Evolutionary conservation across 257 asterid species (phyloP).

Genomic region (Solanum chaucha): DNA sequence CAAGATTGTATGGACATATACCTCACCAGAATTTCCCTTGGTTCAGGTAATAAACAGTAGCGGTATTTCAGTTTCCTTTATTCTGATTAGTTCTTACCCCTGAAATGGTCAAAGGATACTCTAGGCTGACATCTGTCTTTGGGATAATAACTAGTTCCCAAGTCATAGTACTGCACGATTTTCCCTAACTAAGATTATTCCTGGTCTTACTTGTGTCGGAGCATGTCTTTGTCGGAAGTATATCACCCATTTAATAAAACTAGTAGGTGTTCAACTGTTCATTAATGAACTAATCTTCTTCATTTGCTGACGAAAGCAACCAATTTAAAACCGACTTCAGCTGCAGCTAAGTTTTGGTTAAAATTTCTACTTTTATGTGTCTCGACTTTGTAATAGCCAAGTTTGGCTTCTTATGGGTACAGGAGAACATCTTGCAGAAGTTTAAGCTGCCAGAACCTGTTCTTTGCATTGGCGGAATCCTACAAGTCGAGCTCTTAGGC

Average conservation of each 20-base stretch:
- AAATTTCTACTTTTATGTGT: background rate
- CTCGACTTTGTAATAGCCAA: background rate
- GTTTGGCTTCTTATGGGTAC: slow-evolving; percentile 9
- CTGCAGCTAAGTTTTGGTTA: background rate
- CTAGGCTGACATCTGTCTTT: background rate
- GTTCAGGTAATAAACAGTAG: slow-evolving; percentile 38
- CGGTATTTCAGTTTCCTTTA: background rate
- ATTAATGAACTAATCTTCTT: background rate
- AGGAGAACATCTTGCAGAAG: slow-evolving; percentile 66
- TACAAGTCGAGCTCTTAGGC: slow-evolving; percentile 74
- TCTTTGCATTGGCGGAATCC: slow-evolving; percentile 64
- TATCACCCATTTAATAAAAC: background rate
- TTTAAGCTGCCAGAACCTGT: slow-evolving; percentile 66
- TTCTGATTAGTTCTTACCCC: background rate
- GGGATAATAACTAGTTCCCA: background rate
- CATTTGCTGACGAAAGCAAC: background rate
- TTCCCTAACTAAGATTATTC: background rate
- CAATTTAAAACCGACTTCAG: background rate
- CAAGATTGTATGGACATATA: slow-evolving; percentile 50
- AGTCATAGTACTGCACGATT: background rate
- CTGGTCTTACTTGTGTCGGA: background rate
- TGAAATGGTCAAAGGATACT: background rate
- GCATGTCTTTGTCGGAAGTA: background rate
- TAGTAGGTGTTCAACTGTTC: background rate
- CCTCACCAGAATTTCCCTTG: slow-evolving; percentile 62